Base-by-base conservation (phyloP, 768 basidiomycete genomes). In the Macrolepiota albuminosa region DNA sequence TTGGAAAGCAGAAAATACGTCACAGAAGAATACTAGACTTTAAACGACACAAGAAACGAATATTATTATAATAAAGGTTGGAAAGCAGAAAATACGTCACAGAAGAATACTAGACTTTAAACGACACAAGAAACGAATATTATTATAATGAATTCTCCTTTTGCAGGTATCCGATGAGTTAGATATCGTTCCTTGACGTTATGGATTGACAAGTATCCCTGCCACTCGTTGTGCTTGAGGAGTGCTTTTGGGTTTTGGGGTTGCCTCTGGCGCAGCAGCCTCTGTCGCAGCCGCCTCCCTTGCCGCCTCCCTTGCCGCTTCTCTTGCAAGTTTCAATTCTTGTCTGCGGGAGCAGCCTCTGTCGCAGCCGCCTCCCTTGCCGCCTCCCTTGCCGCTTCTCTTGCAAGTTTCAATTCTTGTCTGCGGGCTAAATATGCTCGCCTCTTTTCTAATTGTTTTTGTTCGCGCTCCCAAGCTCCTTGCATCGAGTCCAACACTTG, bases 401-500 rank as follows among this genome's bases (percentile, higher is more conserved):
- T 59, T 62, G 56, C 70, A 59, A 60, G 62, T 42, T 54, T 42
- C 39, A 60, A 50, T 43, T 65, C 57, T 26, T 33, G 43, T 58
- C 59, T 64, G 26, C 63, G 52, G 16, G 62, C 55, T 39, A 62
- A 58, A 54, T 64, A 62, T 26, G 56, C 61, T 9, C 55, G 45
- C 56, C 64, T 59, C 58, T 60, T 57, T 53, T 61, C 58, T 47
- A 65, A 36, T 40, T 63, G 62, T 36, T 56, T 59, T 33, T 61
- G 64, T 45, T 72, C 67, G 52, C 64, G 59, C 42, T 70, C 61
- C 56, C 64, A 68, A 58, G 56, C 62, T 61, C 56, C 50, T 52
- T 53, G 61, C 60, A 70, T 69, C 53, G 71, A 65, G 50, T 72
- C 45, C 43, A 69, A 56, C 43, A 77, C 69, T 36, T 71, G 60